phyloP scores from a whole-genome alignment of 345 rosid species.

The Citropsis articulata region DNA sequence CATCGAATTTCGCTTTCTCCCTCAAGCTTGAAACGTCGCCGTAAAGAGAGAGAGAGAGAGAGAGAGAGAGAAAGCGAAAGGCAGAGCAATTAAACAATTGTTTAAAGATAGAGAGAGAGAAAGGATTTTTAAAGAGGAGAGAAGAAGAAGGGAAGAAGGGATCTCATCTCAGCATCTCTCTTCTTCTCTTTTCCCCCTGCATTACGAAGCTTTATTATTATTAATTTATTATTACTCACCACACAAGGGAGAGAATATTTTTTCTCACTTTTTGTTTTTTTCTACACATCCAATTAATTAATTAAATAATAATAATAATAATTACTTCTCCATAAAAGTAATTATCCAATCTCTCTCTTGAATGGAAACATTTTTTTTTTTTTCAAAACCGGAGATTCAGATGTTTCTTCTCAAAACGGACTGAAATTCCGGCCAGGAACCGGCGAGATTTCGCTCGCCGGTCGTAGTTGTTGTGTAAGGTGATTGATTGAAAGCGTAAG shows the following conservation, averaged over 20 bases:
- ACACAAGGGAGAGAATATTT: slow-evolving; percentile 37
- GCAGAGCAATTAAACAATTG: slow-evolving; percentile 17
- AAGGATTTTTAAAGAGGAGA: slow-evolving; percentile 24
- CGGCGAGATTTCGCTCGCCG: slow-evolving; percentile 53
- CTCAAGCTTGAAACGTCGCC: slow-evolving; percentile 1
- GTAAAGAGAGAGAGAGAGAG: background rate
- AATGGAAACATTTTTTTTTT: background rate
- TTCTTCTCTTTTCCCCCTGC: slow-evolving; percentile 18
- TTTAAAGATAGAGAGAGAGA: background rate
- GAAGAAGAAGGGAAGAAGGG: slow-evolving; percentile 19
- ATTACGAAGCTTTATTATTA: slow-evolving; percentile 37
- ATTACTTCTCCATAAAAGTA: background rate
- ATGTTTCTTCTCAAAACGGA: background rate
- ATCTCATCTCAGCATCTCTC: slow-evolving; percentile 43
- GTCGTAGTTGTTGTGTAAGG: slow-evolving; percentile 5
- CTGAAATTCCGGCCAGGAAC: slow-evolving; percentile 19
- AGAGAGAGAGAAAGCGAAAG: slow-evolving; percentile 17
- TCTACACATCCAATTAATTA: slow-evolving; percentile 27
- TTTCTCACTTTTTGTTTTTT: slow-evolving; percentile 22
- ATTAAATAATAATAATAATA: too few species aligned
- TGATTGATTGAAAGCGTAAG: background rate
- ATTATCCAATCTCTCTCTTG: slow-evolving; percentile 15
- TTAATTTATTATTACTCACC: slow-evolving; percentile 14
- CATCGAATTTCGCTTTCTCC: slow-evolving; percentile 27
- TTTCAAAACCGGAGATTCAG: background rate